phyloP scores from a whole-genome alignment of 768 basidiomycete species.

The Gautieria morchelliformis region DNA sequence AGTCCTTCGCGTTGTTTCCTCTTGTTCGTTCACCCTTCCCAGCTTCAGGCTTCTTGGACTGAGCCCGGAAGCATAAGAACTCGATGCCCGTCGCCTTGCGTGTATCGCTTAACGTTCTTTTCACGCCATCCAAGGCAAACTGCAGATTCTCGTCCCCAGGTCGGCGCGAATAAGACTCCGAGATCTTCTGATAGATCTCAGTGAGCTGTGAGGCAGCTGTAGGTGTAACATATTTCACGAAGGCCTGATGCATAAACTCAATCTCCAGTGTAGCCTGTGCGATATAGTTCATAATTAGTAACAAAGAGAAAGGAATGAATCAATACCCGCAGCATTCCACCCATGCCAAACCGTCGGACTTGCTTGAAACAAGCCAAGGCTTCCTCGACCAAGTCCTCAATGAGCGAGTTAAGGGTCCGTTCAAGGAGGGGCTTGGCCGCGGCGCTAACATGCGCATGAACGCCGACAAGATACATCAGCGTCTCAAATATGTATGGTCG shows the following conservation, averaged over 20 bases:
- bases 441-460: constrained; percentile 84
- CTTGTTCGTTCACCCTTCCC: constrained; percentile 9
- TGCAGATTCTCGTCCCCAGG: constrained; percentile 84
- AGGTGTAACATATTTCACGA: constrained; percentile 79
- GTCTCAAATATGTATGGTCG: constrained; percentile 89
- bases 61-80: constrained; percentile 78
- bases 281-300: neutral
- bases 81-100: constrained; percentile 88
- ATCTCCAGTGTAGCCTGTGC: constrained; percentile 92
- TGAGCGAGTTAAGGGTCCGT: constrained; percentile 70
- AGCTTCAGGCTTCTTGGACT: constrained; percentile 10
- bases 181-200: constrained; percentile 90
- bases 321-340: constrained; percentile 92
- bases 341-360: constrained; percentile 91
- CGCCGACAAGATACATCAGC: constrained; percentile 78
- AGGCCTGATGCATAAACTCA: constrained; percentile 96
- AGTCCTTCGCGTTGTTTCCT: neutral
- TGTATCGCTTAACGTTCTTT: constrained; percentile 81
- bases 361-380: constrained; percentile 80
- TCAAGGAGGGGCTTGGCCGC: constrained; percentile 73
- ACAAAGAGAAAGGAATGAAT: neutral
- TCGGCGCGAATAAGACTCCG: constrained; percentile 80
- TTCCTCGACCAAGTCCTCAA: constrained; percentile 76
- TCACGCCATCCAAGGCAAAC: constrained; percentile 79
- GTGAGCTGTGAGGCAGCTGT: constrained; percentile 76